Conservation (phyloP, 768 basidiomycete species). For the Crepidotus variabilis region DNA sequence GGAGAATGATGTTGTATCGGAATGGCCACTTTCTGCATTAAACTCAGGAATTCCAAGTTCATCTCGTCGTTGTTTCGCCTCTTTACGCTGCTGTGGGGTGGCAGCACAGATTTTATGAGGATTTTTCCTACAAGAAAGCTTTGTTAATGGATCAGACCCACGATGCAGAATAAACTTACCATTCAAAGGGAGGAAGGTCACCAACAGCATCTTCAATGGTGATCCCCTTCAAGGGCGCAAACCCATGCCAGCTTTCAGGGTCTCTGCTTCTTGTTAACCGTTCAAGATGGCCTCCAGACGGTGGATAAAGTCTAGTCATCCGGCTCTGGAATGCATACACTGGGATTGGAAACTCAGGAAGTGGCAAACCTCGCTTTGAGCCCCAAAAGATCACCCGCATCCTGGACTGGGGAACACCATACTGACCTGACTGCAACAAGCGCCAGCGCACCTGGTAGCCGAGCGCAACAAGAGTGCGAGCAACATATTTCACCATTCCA, state of each 20-base stretch:
- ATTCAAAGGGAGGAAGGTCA: slow-evolving; percentile 71
- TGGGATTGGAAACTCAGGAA: slow-evolving; percentile 66
- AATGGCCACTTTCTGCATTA: slow-evolving; percentile 26
- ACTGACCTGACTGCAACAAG: slow-evolving; percentile 66
- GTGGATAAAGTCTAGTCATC: slow-evolving; percentile 33
- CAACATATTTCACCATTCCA: slow-evolving; percentile 66
- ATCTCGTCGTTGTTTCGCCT: slow-evolving; percentile 30
- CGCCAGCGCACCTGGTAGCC: slow-evolving; percentile 74
- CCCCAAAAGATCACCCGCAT: slow-evolving; percentile 67
- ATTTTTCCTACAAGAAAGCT: slow-evolving; percentile 41
- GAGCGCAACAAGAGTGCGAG: slow-evolving; percentile 53
- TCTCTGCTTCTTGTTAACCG: slow-evolving; percentile 42
- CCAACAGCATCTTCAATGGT: slow-evolving; percentile 63
- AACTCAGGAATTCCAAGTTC: slow-evolving; percentile 42
- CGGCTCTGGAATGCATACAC: slow-evolving; percentile 44
- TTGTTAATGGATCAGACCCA: not conserved
- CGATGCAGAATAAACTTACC: slow-evolving; percentile 33
- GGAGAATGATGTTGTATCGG: slow-evolving; percentile 5
- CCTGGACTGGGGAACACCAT: slow-evolving; percentile 70
- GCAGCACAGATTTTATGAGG: slow-evolving; percentile 41
- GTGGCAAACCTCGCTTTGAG: slow-evolving; percentile 48
- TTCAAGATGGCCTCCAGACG: slow-evolving; percentile 36
- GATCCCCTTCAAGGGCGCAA: slow-evolving; percentile 57
- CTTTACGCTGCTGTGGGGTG: slow-evolving; percentile 29
- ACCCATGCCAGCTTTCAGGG: slow-evolving; percentile 37